Evolutionary conservation across 2,329 filamentous ascomycete genomes (phyloP), one percentile per base, ranked within the genome.

Genomic region (Thelonectria discophora): DNA sequence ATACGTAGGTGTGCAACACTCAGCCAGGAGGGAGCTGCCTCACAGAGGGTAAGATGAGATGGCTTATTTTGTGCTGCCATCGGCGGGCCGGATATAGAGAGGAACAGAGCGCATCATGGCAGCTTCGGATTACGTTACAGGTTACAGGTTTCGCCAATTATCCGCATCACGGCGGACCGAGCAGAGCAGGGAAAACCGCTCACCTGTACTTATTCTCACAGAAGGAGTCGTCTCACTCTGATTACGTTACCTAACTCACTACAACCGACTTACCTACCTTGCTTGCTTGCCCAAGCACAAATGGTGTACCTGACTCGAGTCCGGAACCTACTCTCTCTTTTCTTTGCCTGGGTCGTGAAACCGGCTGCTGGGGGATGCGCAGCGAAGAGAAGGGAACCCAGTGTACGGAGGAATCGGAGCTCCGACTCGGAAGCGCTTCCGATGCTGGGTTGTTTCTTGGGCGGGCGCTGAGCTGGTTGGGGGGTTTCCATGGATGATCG

Each of bases 351-450:
- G 3, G n/a, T 20, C 20, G 49, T 51, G 10, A 51, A 51, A 39
- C 34, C 34, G 34, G 12, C 34, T 40, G 10, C 18, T n/a, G 39
- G 30, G 40, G 46, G 27, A 30, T 30, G 42, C 34, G 45, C 12
- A 30, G 42, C 34, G 45, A 8, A 30, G 55, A 48, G 40, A 45
- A 34, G 42, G 55, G 48, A 53, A 53, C 39, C 47, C 37, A 30
- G 50, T 47, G 24, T 30, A 24, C 39, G 39, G 39, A 18, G 39
- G 17, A 49, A 18, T 45, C 27, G 40, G 51, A 34, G 49, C 56
- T 53, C n/a, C n/a, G 32, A 18, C 34, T 37, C 48, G 46, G 46
- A 51, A 51, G 51, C 17, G 17, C 17, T 55, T 50, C 52, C 52
- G 51, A 60, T 17, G 21, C 34, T 46, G 58, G 51, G 21, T 24